Evolutionary conservation across 148 eudicot genomes (phyloP), one percentile per base, ranked within the genome.

Genomic region (Rheum nobile): DNA sequence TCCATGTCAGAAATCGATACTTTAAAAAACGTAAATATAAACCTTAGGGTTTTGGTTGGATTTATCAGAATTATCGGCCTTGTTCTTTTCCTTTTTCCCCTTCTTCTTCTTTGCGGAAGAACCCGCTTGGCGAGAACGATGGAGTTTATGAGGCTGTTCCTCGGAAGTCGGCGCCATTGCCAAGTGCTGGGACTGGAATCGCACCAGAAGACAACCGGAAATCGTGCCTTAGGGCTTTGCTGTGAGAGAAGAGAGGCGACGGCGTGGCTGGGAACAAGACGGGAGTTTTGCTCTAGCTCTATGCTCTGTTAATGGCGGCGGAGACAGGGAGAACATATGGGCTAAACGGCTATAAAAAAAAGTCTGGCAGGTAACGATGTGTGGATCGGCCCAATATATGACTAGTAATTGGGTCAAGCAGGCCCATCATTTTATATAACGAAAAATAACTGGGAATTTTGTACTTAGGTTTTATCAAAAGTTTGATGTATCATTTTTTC

Each of bases 21-120:
- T n/a, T n/a, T 3, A 28, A 26, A 26, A 55, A 72, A 11, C n/a
- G n/a, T n/a, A 46, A 19, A 11, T 22, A 6, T 46, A 39, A 29
- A 90, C 98, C 98, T 89, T 93, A 38, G 98, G 98, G 81, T 93
- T 91, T 39, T 82, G 80, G 61, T 75, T 71, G 54, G 82, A 77
- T 28, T 85, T 82, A 6, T 80, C 83, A 4, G 84, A 35, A 8
- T 72, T 69, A n/a, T 75, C 72, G 38, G 16, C 82, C 67, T 72
- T 79, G 67, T 78, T 88, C 75, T 86, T 88, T 54, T 67, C 81
- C 10, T 78, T 63, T 6, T 83, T 61, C 24, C 77, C 80, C 16
- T 65, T 50, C 52, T 75, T 78, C 76, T 89, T 87, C 54, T 80
- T 84, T 0, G 92, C 86, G 0, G 90, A 83, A 6, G 88, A 82